These are phyloP conservation scores for Phytophthora kernoviae DNA, from an alignment of 352 stramenopile genomes.

Conservation along the genomic window DNA sequence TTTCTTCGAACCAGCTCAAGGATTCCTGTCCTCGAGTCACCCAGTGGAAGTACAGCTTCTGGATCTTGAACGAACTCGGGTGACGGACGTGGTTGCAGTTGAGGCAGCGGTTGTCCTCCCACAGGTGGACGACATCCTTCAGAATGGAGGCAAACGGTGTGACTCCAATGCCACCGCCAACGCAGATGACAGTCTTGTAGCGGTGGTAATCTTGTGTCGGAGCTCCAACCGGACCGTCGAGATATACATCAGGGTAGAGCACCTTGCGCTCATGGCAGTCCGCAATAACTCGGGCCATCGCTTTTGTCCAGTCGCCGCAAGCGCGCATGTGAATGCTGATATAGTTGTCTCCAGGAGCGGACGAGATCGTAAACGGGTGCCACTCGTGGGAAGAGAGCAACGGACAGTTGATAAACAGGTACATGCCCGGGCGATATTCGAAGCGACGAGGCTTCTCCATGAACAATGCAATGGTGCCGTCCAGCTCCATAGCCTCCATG, in stretches of 20 bases:
- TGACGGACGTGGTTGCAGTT: constrained; percentile 78
- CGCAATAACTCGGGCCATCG: constrained; percentile 57
- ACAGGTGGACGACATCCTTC: constrained; percentile 75
- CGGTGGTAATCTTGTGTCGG: constrained; percentile 79
- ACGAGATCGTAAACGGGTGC: constrained; percentile 93
- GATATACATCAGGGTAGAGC: constrained; percentile 71
- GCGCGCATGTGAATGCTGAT: constrained; percentile 81
- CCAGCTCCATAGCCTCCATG: constrained; percentile 68
- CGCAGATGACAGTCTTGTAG: constrained; percentile 78
- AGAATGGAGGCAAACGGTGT: constrained; percentile 86
- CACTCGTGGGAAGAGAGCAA: constrained; percentile 83
- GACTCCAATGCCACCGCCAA: constrained; percentile 80
- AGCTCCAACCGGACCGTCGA: constrained; percentile 77
- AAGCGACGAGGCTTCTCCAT: constrained; percentile 83
- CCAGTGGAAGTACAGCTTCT: constrained; percentile 91
- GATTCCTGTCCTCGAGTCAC: constrained; percentile 79
- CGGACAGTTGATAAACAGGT: constrained; percentile 89
- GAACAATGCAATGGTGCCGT: constrained; percentile 71
- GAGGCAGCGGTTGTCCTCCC: constrained; percentile 75
- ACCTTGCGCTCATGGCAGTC: constrained; percentile 69
- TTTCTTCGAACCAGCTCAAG: constrained; percentile 84
- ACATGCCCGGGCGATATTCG: constrained; percentile 81
- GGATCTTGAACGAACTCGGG: constrained; percentile 73
- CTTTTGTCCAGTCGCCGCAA: constrained; percentile 75
- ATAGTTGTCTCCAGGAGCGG: constrained; percentile 82